phyloP scores from a whole-genome alignment of 345 rosid genomes.

The Eucalyptus polybractea region DNA sequence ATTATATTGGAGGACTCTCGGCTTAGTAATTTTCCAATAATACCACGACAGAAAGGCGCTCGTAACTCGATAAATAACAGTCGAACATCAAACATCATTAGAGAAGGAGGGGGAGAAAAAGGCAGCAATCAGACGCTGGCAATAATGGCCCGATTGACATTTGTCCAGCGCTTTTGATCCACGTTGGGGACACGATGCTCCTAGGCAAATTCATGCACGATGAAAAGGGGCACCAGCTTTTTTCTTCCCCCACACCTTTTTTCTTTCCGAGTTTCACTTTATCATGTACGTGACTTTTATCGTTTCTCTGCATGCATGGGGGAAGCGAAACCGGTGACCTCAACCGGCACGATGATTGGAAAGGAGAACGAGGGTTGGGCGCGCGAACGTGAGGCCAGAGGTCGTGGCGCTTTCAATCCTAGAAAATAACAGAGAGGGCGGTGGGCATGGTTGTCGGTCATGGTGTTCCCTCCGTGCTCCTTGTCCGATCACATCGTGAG shows the following conservation, averaged over 20 bases:
- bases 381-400: neutral
- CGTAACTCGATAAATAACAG: neutral
- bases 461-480: neutral
- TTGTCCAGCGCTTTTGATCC: neutral
- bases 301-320: neutral
- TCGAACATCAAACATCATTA: neutral
- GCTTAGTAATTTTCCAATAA: neutral
- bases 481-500: neutral
- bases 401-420: neutral
- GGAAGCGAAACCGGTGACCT: neutral
- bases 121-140: neutral
- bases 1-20: neutral
- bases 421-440: neutral
- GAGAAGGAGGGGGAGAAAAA: neutral
- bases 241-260: neutral
- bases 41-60: neutral
- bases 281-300: neutral
- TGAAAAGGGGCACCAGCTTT: neutral
- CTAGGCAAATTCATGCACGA: neutral
- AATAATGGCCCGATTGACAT: neutral
- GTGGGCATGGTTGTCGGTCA: neutral
- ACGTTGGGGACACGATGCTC: neutral
- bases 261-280: neutral
- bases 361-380: neutral
- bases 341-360: neutral